Percentiles rank a stretch among this genome's conserved stretches.
These are phyloP conservation scores for Bipolaris zeicola DNA, from an alignment of 2,329 filamentous ascomycete species.

Conservation along the genomic window DNA sequence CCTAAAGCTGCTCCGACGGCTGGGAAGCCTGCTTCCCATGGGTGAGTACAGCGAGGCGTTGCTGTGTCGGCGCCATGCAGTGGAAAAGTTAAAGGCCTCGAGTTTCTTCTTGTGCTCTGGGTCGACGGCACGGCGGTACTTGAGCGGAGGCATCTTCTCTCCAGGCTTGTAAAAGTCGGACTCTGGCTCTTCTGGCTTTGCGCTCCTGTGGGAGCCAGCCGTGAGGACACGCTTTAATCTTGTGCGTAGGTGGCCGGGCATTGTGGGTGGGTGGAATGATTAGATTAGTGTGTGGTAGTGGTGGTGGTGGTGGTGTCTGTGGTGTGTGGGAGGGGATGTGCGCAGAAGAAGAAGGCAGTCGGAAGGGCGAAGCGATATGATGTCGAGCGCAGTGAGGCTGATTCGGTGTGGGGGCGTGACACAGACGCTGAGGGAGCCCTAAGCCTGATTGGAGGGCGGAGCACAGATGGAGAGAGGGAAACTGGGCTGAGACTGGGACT, in stretches of 20 bases:
- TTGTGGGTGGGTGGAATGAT: conserved; percentile 23
- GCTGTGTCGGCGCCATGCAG: conserved; percentile 55
- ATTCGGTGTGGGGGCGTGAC: conserved; percentile 22
- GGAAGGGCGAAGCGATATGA: conserved; percentile 22
- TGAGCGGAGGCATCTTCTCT: conserved; percentile 58
- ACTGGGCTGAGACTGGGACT: conserved; percentile 3
- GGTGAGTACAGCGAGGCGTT: conserved; percentile 54
- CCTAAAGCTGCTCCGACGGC: conserved; percentile 44
- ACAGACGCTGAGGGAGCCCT: conserved; percentile 14
- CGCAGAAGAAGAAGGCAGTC: conserved; percentile 14
- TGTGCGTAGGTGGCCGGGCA: conserved; percentile 53
- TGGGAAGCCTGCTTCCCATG: conserved; percentile 56
- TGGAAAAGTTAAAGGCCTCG: conserved; percentile 55
- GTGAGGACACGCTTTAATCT: conserved; percentile 54
- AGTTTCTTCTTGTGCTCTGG: conserved; percentile 58
- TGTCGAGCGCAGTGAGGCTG: conserved; percentile 29
- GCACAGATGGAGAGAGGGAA: conserved; percentile 15
- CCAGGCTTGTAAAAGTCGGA: conserved; percentile 57
- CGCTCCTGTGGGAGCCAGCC: conserved; percentile 35
- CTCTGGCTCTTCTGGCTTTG: conserved; percentile 46
- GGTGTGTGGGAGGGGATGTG: conserved; percentile 3
- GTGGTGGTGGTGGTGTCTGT: conserved; percentile 4
- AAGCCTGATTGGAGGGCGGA: conserved; percentile 14
- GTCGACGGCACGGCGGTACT: conserved; percentile 56
- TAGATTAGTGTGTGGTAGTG: conserved; percentile 1